Evolutionary conservation across 2,329 filamentous ascomycete genomes (phyloP).

Genomic region (Delphinella strobiligena): DNA sequence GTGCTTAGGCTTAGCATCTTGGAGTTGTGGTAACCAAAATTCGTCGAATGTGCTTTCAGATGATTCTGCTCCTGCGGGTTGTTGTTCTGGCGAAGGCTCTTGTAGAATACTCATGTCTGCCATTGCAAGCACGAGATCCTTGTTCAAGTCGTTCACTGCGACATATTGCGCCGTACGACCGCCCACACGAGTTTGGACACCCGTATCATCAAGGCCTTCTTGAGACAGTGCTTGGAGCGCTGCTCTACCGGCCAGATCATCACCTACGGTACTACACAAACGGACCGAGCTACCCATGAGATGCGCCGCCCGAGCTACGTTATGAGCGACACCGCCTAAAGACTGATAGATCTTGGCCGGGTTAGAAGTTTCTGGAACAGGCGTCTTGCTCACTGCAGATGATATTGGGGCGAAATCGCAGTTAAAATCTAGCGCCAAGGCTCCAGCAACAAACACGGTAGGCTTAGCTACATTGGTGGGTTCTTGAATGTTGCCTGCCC

Average conservation of each 20-base stretch:
- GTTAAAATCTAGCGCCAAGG: constrained; percentile 74
- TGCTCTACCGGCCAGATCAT: constrained; percentile 65
- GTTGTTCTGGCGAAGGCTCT: constrained; percentile 7
- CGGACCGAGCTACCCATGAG: constrained; percentile 53
- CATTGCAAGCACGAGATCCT: constrained; percentile 83
- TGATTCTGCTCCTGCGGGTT: constrained; percentile 17
- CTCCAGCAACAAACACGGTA: constrained; percentile 80
- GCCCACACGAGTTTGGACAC: constrained; percentile 44
- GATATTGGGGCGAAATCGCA: constrained; percentile 58
- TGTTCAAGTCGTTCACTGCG: constrained; percentile 71
- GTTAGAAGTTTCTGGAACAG: constrained; percentile 69
- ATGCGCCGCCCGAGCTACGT: constrained; percentile 76
- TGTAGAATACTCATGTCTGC: constrained; percentile 84
- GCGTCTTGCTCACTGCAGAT: constrained; percentile 26
- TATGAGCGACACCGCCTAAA: constrained; percentile 83
- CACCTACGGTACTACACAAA: constrained; percentile 69
- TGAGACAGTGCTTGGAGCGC: constrained; percentile 54
- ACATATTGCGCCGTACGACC: constrained; percentile 81
- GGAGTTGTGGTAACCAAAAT: constrained; percentile 50
- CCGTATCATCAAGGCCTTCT: constrained; percentile 51
- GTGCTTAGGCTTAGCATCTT: constrained; percentile 53
- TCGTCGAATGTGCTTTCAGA: constrained; percentile 38
- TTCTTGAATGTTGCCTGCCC: not conserved
- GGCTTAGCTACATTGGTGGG: constrained; percentile 18
- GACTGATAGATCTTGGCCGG: constrained; percentile 69